A percentile compares a stretch with the other conserved stretches of the same genome.
These are phyloP conservation scores for Celoporthe dispersa DNA, from an alignment of 2,329 filamentous ascomycete species.

Conservation along the genomic window DNA sequence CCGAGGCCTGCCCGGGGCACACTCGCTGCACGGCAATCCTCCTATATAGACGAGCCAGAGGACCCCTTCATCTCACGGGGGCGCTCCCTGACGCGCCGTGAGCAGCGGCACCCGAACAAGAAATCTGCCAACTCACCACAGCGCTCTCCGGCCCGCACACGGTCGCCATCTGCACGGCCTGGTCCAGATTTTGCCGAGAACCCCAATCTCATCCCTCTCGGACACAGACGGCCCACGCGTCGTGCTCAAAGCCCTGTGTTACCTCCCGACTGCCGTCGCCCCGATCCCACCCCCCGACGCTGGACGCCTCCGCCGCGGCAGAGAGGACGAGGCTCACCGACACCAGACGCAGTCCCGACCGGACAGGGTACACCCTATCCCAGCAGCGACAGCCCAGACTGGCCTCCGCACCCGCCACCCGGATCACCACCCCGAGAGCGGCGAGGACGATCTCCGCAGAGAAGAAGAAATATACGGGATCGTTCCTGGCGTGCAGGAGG, in stretches of 20 bases:
- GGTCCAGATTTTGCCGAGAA: conserved; percentile 25
- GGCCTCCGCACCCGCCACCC: conserved; percentile 23
- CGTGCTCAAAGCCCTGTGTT: conserved; percentile 32
- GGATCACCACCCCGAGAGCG: conserved; percentile 24
- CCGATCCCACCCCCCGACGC: conserved; percentile 22
- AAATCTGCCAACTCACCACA: conserved; percentile 32
- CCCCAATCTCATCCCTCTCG: conserved; percentile 31
- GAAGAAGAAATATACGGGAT: conserved; percentile 41
- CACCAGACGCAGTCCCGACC: conserved; percentile 34
- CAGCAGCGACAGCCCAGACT: conserved; percentile 3
- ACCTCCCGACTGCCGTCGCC: conserved; percentile 33
- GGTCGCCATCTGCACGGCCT: conserved; percentile 36
- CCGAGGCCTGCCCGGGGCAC: conserved; percentile 23
- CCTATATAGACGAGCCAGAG: conserved; percentile 25
- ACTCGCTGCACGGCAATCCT: conserved; percentile 17
- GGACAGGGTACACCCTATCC: conserved; percentile 31
- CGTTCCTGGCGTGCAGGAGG: conserved; percentile 28
- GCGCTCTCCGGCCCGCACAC: conserved; percentile 32
- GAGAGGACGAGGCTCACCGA: conserved; percentile 31
- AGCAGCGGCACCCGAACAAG: conserved; percentile 34
- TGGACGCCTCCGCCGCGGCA: conserved; percentile 16
- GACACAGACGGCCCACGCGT: conserved; percentile 31
- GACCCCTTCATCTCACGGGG: conserved; percentile 31
- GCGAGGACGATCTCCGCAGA: conserved; percentile 18
- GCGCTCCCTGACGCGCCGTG: conserved; percentile 34